Evolutionary conservation across 495 filamentous ascomycete species (phyloP), one percentile per base, ranked within the genome.

Genomic region (Evernia prunastri): DNA sequence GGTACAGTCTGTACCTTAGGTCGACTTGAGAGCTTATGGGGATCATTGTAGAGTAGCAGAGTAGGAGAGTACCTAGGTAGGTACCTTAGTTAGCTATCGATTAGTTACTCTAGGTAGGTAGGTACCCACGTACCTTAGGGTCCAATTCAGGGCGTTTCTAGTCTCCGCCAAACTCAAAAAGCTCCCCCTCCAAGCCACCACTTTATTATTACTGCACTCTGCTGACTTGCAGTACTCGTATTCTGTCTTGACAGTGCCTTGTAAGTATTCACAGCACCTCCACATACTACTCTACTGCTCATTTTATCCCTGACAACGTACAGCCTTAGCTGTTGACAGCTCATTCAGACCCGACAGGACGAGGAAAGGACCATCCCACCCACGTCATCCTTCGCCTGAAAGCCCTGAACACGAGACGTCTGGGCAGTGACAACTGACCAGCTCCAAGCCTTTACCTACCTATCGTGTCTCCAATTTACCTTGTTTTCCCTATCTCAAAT

Each of bases 331-430:
- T 42, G 15, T 18, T n/a, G 13, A 29, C 8, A 10, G 25, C 49
- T 49, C 37, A 49, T 37, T 56, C 33, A 31, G 36, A 37, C 18
- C 35, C 47, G 25, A 56, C 47, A 31, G 45, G 25, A 56, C 47
- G 23, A 35, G 60, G 49, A 53, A 56, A 42, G 47, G 33, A 29
- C 31, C 15, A 40, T 29, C 59, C 59, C 7, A n/a, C 29, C 12
- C 20, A 63, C 60, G 60, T 63, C 60, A 63, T 56, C 56, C 36
- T 37, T 56, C 23, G 35, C 47, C 60, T 62, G 49, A 53, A 54
- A 47, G 56, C 60, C 47, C 60, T 62, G 49, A 53, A 54, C 60
- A 62, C 60, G 35, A 62, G 35, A 49, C 60, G 5, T 56, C 56
- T 25, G 20, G 35, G 35, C 60, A 62, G 47, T 56, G 60, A n/a